Evolutionary conservation across 768 basidiomycete genomes (phyloP).

Genomic region (Heimioporus sp.): DNA sequence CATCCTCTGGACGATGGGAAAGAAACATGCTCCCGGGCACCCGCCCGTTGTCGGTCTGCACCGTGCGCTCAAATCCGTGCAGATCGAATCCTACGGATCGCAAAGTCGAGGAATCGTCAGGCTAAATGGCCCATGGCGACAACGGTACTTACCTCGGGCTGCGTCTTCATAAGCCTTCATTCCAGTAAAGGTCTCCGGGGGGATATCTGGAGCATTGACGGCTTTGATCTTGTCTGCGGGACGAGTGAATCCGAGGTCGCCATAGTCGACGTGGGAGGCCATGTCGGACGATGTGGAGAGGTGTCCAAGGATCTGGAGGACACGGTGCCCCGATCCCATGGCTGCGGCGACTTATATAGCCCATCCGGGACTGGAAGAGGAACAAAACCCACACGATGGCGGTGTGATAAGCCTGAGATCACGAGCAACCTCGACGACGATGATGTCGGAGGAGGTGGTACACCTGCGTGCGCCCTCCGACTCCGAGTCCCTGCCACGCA

Average conservation of each 20-base stretch:
- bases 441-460: conserved; percentile 14
- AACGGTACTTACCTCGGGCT: conserved; percentile 26
- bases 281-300: conserved; percentile 11
- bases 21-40: conserved; percentile 29
- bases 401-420: not conserved
- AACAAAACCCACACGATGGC: conserved; percentile 1
- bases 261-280: conserved; percentile 26
- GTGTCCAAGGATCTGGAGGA: not conserved
- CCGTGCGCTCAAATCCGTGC: conserved; percentile 26
- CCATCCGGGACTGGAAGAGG: not conserved
- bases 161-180: conserved; percentile 41
- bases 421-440: no score
- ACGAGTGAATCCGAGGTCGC: conserved; percentile 33
- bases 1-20: conserved; percentile 38
- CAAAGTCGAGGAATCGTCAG: not conserved
- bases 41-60: conserved; percentile 9
- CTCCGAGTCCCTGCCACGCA: conserved; percentile 22
- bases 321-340: not conserved
- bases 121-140: not conserved
- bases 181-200: conserved; percentile 32
- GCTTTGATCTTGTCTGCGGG: conserved; percentile 40
- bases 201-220: conserved; percentile 33
- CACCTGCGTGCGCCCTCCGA: conserved; percentile 19
- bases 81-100: conserved; percentile 24
- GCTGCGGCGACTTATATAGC: conserved; percentile 7